Evolutionary conservation across 2,329 filamentous ascomycete genomes (phyloP), one percentile per base, ranked within the genome.

Genomic region (Talaromyces pinophilus): DNA sequence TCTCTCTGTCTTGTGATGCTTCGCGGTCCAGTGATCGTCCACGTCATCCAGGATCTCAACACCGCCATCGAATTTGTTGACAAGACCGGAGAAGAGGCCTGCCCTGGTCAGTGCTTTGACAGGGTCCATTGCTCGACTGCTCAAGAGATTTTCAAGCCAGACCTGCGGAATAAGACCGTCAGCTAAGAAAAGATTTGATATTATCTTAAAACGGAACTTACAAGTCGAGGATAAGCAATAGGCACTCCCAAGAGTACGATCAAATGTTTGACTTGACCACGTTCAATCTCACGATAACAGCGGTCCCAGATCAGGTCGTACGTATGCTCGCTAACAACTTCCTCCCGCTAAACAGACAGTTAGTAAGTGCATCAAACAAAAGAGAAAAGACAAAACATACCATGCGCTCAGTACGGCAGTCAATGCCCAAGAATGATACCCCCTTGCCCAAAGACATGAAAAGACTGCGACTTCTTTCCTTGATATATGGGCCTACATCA

Each of bases 1-100:
- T 61, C 95, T 88, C 79, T 99, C 95, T 30, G 88, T 85, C 76
- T 98, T 99, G 81, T 98, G 93, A 74, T 93, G 92, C 75, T 92
- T 96, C 44, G 94, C 92, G 0, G 94, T 97, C 95, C 95, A 99
- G 76, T 99, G 94, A 77, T 98, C 95, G 75, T 97, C 94, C 10
- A 97, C 81, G 72, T 96, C 93, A 75, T 97, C 93, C 33, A 96
- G 82, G 15, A 98, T 91, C 78, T 98, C 95, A 5, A 95, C 91
- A 19, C 92, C 92, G 25, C 92, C 93, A 73, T 97, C 93, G 71
- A 97, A 93, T 71, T 91, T 91, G 80, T 97, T 97, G 46, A 96
- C 83, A 52, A 96, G 87, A 13, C 85, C 85, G 67, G 92, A 92
- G 62, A 98, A 84, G 70, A 96, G 79, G 1, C 94, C 93, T 42